Evolutionary conservation across 495 filamentous ascomycete species (phyloP).

Genomic region (Penicillium canariense): DNA sequence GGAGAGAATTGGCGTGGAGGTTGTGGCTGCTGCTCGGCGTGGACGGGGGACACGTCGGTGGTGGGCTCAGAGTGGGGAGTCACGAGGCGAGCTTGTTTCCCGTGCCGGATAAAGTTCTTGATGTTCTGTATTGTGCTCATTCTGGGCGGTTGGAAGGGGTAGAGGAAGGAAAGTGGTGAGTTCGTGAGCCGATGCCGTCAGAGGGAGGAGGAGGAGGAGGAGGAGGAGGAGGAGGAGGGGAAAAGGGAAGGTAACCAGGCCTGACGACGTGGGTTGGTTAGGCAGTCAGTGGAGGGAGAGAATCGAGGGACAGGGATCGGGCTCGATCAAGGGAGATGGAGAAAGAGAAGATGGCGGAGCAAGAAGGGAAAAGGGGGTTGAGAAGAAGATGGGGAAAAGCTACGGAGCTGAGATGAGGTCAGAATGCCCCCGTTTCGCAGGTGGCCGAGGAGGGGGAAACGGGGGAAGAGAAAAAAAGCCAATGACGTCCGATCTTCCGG

Average conservation of each 20-base stretch:
- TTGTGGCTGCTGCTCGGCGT: slow-evolving; percentile 63
- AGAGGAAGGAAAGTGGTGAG: slow-evolving; percentile 1
- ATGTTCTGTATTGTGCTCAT: slow-evolving; percentile 87
- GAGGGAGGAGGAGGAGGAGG: background rate
- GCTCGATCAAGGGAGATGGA: background rate
- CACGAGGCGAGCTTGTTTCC: slow-evolving; percentile 84
- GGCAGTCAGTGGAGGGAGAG: background rate
- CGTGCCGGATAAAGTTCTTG: slow-evolving; percentile 98
- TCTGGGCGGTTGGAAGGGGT: slow-evolving; percentile 14
- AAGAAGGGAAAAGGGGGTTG: background rate
- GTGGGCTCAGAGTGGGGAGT: slow-evolving; percentile 64
- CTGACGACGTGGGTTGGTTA: background rate
- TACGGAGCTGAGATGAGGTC: slow-evolving; percentile 3
- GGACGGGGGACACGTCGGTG: slow-evolving; percentile 63
- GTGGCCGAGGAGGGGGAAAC: background rate
- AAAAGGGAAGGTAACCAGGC: background rate
- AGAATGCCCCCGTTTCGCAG: background rate
- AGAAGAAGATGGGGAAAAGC: background rate
- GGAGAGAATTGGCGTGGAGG: slow-evolving; percentile 48
- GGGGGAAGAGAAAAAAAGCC: slow-evolving; percentile 15
- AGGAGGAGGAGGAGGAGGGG: background rate
- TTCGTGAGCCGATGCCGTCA: slow-evolving; percentile 41
- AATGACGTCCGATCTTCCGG: slow-evolving; percentile 24
- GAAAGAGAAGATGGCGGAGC: background rate
- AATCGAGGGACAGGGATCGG: background rate